A percentile compares a stretch with the other conserved stretches of the same genome.
These are phyloP conservation scores for Helichrysum umbraculigerum DNA, from an alignment of 129 eudicot species.

Conservation along the genomic window DNA sequence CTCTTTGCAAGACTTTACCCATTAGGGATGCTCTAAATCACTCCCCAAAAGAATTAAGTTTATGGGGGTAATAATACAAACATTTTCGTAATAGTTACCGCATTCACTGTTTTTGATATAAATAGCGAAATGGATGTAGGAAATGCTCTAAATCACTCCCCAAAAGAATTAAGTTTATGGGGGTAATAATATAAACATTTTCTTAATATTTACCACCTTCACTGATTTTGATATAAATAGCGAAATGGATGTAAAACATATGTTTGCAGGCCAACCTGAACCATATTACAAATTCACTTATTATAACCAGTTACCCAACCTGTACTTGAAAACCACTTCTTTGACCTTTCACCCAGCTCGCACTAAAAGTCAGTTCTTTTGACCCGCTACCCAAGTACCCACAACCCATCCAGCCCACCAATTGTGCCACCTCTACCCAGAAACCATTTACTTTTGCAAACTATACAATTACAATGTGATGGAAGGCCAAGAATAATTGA, in stretches of 20 bases:
- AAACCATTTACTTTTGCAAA: not conserved
- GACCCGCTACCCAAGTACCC: not conserved
- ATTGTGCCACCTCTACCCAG: conserved; percentile 4
- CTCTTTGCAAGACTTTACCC: too few relatives aligned
- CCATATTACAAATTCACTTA: not conserved
- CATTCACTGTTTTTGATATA: not conserved
- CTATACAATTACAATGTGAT: not conserved
- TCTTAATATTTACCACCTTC: not conserved
- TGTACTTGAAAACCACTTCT: too few relatives aligned
- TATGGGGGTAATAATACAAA: too few relatives aligned
- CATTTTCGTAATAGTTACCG: not conserved
- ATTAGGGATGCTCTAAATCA: too few relatives aligned
- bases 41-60: too few relatives aligned
- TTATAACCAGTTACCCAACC: too few relatives aligned
- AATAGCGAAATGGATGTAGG: not conserved
- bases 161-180: too few relatives aligned
- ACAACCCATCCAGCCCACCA: not conserved
- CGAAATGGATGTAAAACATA: too few relatives aligned
- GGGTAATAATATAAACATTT: too few relatives aligned
- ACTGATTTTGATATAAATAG: not conserved
- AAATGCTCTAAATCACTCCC: too few relatives aligned
- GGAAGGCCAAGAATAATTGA: not conserved
- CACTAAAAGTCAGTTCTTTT: not conserved
- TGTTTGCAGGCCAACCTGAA: not conserved
- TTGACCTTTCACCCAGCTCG: not conserved